phyloP scores from a whole-genome alignment of 148 eudicot genomes.

The Fagopyrum esculentum region DNA sequence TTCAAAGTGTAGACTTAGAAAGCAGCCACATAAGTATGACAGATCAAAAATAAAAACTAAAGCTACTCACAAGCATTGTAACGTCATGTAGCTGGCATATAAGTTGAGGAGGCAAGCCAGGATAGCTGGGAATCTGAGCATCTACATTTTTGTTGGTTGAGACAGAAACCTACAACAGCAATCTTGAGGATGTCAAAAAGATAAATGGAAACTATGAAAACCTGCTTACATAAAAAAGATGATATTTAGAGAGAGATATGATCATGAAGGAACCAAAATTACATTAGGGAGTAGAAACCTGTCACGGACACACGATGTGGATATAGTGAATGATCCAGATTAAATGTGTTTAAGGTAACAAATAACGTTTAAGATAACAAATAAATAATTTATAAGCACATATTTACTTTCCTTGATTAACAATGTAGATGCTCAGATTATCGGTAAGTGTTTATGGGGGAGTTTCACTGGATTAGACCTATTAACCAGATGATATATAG shows the following conservation, averaged over 20 bases:
- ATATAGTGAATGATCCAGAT: no score
- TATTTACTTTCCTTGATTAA: no score
- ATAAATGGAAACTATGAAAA: not conserved
- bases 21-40: slow-evolving; percentile 9
- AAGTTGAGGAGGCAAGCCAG: slow-evolving; percentile 39
- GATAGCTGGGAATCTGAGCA: slow-evolving; percentile 38
- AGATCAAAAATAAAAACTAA: not conserved
- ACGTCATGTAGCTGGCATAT: slow-evolving; percentile 44
- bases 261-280: no score
- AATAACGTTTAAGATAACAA: no score
- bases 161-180: slow-evolving; percentile 32
- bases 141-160: slow-evolving; percentile 37
- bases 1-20: slow-evolving; percentile 14
- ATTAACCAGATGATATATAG: no score
- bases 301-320: no score
- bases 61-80: slow-evolving; percentile 35
- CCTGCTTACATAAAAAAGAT: not conserved
- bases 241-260: not conserved
- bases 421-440: no score
- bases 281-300: no score
- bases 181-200: not conserved
- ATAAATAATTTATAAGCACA: no score
- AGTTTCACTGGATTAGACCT: no score
- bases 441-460: no score
- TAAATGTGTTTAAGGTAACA: no score